These are phyloP conservation scores for Dendrobium huoshanense DNA, from an alignment of 106 monocot genomes.

Conservation along the genomic window DNA sequence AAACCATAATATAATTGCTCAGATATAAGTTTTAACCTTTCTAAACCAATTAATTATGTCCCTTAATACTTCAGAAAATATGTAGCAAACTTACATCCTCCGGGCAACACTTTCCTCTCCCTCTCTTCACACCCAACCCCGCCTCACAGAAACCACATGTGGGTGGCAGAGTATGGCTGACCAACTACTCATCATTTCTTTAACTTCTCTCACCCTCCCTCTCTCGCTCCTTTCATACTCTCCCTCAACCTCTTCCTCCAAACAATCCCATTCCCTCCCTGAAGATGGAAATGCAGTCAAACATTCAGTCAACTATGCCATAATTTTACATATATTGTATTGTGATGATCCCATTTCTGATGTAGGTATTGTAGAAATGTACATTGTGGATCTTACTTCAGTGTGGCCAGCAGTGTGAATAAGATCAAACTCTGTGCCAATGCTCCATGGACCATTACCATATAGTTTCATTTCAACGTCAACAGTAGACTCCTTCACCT, in stretches of 20 bases:
- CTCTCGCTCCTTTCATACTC: too few species aligned
- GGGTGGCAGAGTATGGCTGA: too few species aligned
- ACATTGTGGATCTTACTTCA: conserved; percentile 28
- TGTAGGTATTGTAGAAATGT: not conserved
- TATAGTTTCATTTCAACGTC: conserved; percentile 66
- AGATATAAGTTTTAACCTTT: not conserved
- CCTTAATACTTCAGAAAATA: not conserved
- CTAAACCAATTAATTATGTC: not conserved
- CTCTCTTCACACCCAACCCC: too few species aligned
- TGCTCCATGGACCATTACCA: conserved; percentile 81
- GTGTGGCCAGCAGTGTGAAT: conserved; percentile 88
- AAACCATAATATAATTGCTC: not conserved
- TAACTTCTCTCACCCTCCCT: too few species aligned
- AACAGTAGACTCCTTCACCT: conserved; percentile 59
- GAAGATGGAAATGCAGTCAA: not conserved
- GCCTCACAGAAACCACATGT: too few species aligned
- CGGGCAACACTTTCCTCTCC: too few species aligned
- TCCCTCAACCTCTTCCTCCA: not conserved
- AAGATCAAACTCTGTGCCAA: conserved; percentile 74
- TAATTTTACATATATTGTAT: not conserved
- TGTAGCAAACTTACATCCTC: not conserved
- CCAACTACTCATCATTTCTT: too few species aligned
- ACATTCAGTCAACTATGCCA: not conserved
- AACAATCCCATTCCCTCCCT: not conserved
- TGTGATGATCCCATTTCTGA: not conserved